Evolutionary conservation across 2,329 filamentous ascomycete species (phyloP).

Genomic region (Aulographum hederae): DNA sequence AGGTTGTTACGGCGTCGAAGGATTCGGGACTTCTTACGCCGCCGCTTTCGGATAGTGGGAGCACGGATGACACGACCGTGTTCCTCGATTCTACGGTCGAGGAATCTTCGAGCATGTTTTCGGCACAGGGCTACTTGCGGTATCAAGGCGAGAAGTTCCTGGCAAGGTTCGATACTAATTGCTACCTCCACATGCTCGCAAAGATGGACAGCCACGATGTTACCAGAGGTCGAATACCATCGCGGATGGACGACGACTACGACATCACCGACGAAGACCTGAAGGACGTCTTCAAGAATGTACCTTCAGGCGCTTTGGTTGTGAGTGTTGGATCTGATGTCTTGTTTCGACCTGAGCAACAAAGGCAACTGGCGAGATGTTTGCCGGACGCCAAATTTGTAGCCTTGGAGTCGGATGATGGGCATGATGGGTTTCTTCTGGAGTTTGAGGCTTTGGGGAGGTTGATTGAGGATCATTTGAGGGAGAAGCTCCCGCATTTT

Average conservation of each 20-base stretch:
- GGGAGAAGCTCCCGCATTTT: slow-evolving; percentile 4
- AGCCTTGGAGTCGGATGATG: slow-evolving; percentile 13
- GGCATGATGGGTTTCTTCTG: slow-evolving; percentile 20
- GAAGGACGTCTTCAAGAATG: slow-evolving; percentile 8
- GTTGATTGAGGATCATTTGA: slow-evolving; percentile 8
- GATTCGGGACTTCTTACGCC: neutral
- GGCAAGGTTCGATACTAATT: slow-evolving; percentile 20
- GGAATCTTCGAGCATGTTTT: slow-evolving; percentile 27
- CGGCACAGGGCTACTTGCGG: slow-evolving; percentile 18
- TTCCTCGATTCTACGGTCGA: neutral
- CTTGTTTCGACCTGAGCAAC: slow-evolving; percentile 16
- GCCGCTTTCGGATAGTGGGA: too few species aligned
- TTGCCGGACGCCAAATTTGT: slow-evolving; percentile 13
- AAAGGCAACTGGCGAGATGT: slow-evolving; percentile 13
- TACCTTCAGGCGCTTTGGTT: slow-evolving; percentile 13
- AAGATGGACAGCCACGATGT: slow-evolving; percentile 23
- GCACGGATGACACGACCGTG: neutral
- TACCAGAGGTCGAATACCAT: slow-evolving; percentile 7
- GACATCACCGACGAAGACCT: slow-evolving; percentile 9
- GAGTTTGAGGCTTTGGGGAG: slow-evolving; percentile 16
- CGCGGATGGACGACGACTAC: too few species aligned
- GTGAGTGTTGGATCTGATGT: slow-evolving; percentile 18
- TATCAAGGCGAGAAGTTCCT: slow-evolving; percentile 22
- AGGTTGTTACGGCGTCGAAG: too few species aligned
- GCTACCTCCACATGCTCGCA: slow-evolving; percentile 18